Percentiles rank a stretch among this genome's conserved stretches.
Conservation (phyloP, 805 yeast species). For the Scheffersomyces lignosus region DNA sequence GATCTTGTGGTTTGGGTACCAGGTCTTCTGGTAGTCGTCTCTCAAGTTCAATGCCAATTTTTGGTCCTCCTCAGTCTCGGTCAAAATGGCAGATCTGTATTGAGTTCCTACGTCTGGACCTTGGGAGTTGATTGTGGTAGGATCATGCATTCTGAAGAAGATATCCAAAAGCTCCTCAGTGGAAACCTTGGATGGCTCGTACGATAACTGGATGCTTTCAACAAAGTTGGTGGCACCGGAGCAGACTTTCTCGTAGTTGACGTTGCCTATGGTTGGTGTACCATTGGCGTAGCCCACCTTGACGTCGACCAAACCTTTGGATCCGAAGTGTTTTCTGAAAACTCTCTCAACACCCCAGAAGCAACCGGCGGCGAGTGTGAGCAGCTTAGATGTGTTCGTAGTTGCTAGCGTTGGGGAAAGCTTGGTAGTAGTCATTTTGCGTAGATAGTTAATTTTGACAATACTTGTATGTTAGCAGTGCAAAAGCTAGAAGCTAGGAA, state of each 20-base stretch:
- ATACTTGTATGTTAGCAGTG: too few species aligned
- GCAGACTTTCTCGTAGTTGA: slow-evolving; percentile 68
- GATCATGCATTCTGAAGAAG: slow-evolving; percentile 92
- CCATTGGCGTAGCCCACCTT: slow-evolving; percentile 95
- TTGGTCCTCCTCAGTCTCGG: slow-evolving; percentile 54
- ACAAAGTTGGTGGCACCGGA: slow-evolving; percentile 73
- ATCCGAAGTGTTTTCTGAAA: slow-evolving; percentile 65
- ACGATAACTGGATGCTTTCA: slow-evolving; percentile 81
- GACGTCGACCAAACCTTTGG: slow-evolving; percentile 66
- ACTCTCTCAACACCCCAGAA: slow-evolving; percentile 92
- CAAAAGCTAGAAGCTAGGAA: too few species aligned
- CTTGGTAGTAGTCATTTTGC: slow-evolving; percentile 8
- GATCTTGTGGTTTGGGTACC: slow-evolving; percentile 71
- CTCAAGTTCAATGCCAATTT: slow-evolving; percentile 45
- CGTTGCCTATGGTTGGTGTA: slow-evolving; percentile 42
- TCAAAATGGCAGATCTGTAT: slow-evolving; percentile 81
- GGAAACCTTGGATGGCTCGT: slow-evolving; percentile 64
- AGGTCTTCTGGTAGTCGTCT: slow-evolving; percentile 62
- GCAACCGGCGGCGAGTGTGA: slow-evolving; percentile 60
- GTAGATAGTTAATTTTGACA: too few species aligned
- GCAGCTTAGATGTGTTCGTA: slow-evolving; percentile 33
- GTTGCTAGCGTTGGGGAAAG: slow-evolving; percentile 36
- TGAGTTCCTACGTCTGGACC: slow-evolving; percentile 91
- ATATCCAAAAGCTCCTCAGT: slow-evolving; percentile 70
- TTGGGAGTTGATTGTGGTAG: slow-evolving; percentile 78